phyloP scores from a whole-genome alignment of 2,329 filamentous ascomycete genomes.

The Monilinia laxa region DNA sequence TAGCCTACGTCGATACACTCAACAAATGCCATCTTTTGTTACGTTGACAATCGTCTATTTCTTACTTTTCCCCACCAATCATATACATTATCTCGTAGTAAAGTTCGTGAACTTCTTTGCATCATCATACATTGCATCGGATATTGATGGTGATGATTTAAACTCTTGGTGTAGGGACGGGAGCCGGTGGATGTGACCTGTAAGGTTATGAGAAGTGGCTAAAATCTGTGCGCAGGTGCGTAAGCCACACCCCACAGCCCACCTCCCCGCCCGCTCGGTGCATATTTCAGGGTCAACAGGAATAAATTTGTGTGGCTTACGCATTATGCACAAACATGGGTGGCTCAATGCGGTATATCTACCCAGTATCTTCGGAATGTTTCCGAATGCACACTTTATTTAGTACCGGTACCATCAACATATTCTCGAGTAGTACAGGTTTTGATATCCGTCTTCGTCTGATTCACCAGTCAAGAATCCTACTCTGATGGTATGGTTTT shows the following conservation, averaged over 20 bases:
- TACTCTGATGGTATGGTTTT: constrained; percentile 98
- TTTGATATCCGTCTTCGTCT: constrained; percentile 54
- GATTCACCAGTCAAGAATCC: constrained; percentile 99
- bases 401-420: no score
- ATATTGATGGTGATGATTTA: no score
- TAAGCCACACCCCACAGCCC: not conserved
- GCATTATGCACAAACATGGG: not conserved
- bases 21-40: not conserved
- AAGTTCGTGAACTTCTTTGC: no score
- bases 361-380: not conserved
- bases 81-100: no score
- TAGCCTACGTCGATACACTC: not conserved
- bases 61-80: no score
- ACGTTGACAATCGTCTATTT: not conserved
- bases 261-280: no score
- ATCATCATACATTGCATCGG: no score
- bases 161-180: no score
- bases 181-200: no score
- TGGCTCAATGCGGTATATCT: not conserved
- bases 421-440: not conserved
- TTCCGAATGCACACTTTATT: not conserved
- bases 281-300: not conserved
- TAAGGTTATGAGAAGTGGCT: no score
- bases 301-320: not conserved
- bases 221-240: not conserved